Conservation (phyloP, 2,329 filamentous ascomycete species). For the Cercospora citrullina region DNA sequence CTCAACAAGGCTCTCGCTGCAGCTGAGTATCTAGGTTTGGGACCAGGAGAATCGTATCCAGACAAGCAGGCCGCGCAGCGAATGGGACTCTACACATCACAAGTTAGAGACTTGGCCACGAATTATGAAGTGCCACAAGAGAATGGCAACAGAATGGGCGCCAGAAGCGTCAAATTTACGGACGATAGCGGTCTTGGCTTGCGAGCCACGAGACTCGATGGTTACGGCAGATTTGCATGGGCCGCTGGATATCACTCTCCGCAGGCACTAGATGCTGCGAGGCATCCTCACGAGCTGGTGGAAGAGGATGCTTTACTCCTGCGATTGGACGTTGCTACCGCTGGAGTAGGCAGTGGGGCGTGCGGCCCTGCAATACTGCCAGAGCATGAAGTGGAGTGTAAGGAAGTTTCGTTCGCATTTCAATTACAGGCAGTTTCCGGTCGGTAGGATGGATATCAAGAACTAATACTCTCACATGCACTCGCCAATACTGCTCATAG, state of each 20-base stretch:
- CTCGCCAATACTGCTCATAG: background rate
- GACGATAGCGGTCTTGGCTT: constrained; percentile 37
- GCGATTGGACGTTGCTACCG: constrained; percentile 13
- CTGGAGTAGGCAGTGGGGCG: constrained; percentile 15
- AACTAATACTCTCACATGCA: background rate
- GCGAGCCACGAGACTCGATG: constrained; percentile 31
- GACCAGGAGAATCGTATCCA: constrained; percentile 63
- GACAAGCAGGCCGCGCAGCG: constrained; percentile 62
- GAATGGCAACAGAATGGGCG: constrained; percentile 62
- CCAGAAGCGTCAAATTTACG: constrained; percentile 53
- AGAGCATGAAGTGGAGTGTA: constrained; percentile 12
- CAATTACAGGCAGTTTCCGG: constrained; percentile 5
- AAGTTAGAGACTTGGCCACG: constrained; percentile 54
- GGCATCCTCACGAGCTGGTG: constrained; percentile 23
- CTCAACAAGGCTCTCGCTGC: constrained; percentile 49
- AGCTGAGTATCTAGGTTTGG: constrained; percentile 61
- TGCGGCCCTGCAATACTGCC: constrained; percentile 15
- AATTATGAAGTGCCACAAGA: constrained; percentile 69
- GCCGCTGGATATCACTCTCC: constrained; percentile 21
- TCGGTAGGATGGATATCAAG: background rate
- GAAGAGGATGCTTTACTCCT: constrained; percentile 16
- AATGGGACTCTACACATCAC: constrained; percentile 52
- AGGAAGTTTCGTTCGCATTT: constrained; percentile 6
- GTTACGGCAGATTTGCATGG: constrained; percentile 19
- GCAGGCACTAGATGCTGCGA: constrained; percentile 18